phyloP scores from a whole-genome alignment of 768 basidiomycete genomes.

The Coprinopsis cinerea region DNA sequence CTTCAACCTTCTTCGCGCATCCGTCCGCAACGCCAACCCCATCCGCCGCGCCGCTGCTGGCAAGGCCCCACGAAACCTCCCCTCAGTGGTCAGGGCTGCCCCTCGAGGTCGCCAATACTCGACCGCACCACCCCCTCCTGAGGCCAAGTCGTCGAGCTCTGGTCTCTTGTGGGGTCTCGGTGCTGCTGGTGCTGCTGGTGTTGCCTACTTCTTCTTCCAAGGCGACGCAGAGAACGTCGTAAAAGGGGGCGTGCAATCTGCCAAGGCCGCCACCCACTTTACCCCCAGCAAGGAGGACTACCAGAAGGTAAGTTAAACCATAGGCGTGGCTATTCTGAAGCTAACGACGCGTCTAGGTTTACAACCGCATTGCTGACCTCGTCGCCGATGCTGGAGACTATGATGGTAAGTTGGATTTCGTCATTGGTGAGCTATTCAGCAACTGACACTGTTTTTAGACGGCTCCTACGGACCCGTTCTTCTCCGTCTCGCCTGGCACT shows the following conservation, averaged over 20 bases:
- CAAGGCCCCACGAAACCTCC: slow-evolving; percentile 15
- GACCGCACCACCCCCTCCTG: slow-evolving; percentile 41
- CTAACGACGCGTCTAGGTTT: slow-evolving; percentile 49
- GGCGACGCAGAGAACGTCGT: slow-evolving; percentile 47
- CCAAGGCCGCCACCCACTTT: slow-evolving; percentile 64
- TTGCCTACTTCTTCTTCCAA: slow-evolving; percentile 56
- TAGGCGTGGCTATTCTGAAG: neutral
- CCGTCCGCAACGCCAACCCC: slow-evolving; percentile 37
- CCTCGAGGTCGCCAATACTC: slow-evolving; percentile 50
- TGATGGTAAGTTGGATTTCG: slow-evolving; percentile 56
- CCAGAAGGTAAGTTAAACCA: slow-evolving; percentile 47
- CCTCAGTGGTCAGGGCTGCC: slow-evolving; percentile 28
- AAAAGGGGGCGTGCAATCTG: slow-evolving; percentile 57
- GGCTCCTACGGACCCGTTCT: slow-evolving; percentile 86
- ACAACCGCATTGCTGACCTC: slow-evolving; percentile 78
- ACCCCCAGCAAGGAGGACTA: slow-evolving; percentile 80
- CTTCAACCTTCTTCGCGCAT: slow-evolving; percentile 44
- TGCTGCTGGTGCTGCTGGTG: slow-evolving; percentile 51
- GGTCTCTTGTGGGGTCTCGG: slow-evolving; percentile 57
- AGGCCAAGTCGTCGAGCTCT: slow-evolving; percentile 50
- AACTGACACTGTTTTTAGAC: slow-evolving; percentile 36
- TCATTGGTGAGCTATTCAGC: neutral
- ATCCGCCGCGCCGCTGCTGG: slow-evolving; percentile 14
- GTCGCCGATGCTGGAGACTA: slow-evolving; percentile 77
- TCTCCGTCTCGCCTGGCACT: slow-evolving; percentile 90